Evolutionary conservation across 768 basidiomycete species (phyloP), one percentile per base, ranked within the genome.

Genomic region (Leccinellum luteum): DNA sequence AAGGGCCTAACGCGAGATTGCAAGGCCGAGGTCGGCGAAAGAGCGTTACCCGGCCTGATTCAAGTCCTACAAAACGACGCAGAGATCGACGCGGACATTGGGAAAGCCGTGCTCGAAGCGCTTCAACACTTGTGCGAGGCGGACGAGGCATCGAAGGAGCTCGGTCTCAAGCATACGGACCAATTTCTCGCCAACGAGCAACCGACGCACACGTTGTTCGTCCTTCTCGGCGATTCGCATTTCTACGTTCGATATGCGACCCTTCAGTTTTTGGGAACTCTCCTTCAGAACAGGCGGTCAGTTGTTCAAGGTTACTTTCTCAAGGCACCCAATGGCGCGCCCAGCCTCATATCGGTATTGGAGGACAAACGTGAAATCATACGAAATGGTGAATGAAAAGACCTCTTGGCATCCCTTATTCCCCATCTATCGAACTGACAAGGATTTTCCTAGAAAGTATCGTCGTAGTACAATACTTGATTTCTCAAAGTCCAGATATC

Each of bases 1-100:
- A 98, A 98, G 71, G 96, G 95, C 21, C 85, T 98, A 53, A 79
- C 87, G 48, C 83, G 94, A 57, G 95, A 97, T 72, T 93, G 90
- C 78, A 95, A 90, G 70, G 80, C 86, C 58, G 92, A 97, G 57
- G 90, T 98, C 21, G 94, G 93, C 15, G 80, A 84, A 59, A 79
- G 80, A 48, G 90, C 93, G 1, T 78, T 98, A 8, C 75, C 81
- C 9, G 89, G 91, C 4, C 82, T 98, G 17, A 69, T 97, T 4
- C 86, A 89, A 28, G 89, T 92, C 31, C 77, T 98, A 31, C 81
- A 87, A 66, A 90, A 90, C 58, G 95, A 98, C 69, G 90, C 94
- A 0, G 87, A 92, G 63, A 83, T 94, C 52, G 97, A 99, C 71
- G 79, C 86, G 5, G 97, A 98, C 65, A 92, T 90, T 59, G 95